Percentiles rank a stretch among this genome's conserved stretches.
Conservation (phyloP, 495 filamentous ascomycete genomes). For the Penicillium flavigenum region DNA sequence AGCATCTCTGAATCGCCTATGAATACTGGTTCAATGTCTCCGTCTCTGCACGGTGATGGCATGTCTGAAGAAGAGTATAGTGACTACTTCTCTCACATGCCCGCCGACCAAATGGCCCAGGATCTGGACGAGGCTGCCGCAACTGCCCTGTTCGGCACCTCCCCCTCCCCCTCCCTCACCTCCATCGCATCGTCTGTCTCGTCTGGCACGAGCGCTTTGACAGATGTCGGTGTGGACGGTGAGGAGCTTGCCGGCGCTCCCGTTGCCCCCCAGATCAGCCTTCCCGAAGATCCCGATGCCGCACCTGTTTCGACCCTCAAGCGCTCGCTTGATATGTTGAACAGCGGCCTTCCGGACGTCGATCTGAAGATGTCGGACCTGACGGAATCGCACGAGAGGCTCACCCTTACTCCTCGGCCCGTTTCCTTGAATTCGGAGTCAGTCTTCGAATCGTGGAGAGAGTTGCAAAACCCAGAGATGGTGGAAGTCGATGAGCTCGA, state of each 20-base stretch:
- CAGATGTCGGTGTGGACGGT: conserved; percentile 32
- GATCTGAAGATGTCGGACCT: conserved; percentile 50
- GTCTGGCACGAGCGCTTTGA: conserved; percentile 47
- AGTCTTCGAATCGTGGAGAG: conserved; percentile 51
- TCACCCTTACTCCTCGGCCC: conserved; percentile 43
- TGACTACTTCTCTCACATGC: conserved; percentile 45
- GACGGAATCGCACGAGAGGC: conserved; percentile 42
- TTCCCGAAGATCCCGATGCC: conserved; percentile 33
- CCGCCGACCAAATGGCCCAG: conserved; percentile 26
- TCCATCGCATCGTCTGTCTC: conserved; percentile 49
- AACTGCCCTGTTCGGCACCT: conserved; percentile 43
- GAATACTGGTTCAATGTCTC: conserved; percentile 38
- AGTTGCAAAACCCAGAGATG: conserved; percentile 78
- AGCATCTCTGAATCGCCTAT: conserved; percentile 35
- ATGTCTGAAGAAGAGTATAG: conserved; percentile 40
- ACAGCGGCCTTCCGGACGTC: conserved; percentile 42
- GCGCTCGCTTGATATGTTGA: conserved; percentile 47
- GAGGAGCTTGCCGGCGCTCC: conserved; percentile 26
- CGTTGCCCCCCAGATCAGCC: conserved; percentile 37
- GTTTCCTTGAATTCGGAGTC: conserved; percentile 41
- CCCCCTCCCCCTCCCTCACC: conserved; percentile 48
- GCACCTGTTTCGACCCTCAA: conserved; percentile 41
- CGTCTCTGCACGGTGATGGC: conserved; percentile 33
- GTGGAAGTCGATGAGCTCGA: conserved; percentile 93
- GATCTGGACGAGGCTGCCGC: conserved; percentile 41